phyloP scores from a whole-genome alignment of 1,139 yeast genomes.

The Eremothecium sinecaudum region DNA sequence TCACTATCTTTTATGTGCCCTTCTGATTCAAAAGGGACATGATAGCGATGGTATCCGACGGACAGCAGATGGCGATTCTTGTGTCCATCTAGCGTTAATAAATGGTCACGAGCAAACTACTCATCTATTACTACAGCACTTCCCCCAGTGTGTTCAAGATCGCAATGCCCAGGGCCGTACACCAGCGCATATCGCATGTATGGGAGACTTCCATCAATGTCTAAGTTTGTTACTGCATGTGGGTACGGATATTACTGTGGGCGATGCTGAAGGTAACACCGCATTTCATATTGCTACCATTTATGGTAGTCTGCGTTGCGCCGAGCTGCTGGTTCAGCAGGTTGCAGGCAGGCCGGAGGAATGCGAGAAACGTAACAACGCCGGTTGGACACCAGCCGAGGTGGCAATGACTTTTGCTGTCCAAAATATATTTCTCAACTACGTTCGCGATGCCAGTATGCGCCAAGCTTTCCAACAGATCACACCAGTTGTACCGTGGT shows the following conservation, averaged over 20 bases:
- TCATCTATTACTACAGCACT: constrained; percentile 72
- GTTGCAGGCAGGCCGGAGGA: constrained; percentile 38
- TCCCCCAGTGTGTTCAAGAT: constrained; percentile 57
- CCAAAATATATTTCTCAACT: neutral
- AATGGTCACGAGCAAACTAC: constrained; percentile 72
- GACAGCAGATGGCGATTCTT: constrained; percentile 62
- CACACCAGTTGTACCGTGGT: neutral
- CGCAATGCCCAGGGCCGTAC: constrained; percentile 52
- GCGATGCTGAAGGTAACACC: constrained; percentile 61
- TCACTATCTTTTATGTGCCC: constrained; percentile 66
- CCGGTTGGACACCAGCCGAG: constrained; percentile 65
- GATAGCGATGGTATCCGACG: constrained; percentile 40
- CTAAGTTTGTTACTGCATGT: constrained; percentile 61
- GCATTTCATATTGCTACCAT: constrained; percentile 76
- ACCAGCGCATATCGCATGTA: constrained; percentile 66
- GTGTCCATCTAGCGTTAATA: constrained; percentile 64
- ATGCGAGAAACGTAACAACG: constrained; percentile 42
- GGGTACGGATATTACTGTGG: constrained; percentile 62
- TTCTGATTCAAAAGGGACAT: constrained; percentile 43
- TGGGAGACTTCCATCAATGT: constrained; percentile 60
- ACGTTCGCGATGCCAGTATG: neutral
- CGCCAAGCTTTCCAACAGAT: neutral
- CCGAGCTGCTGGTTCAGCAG: constrained; percentile 46
- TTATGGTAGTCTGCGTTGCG: constrained; percentile 58
- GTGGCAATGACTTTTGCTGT: constrained; percentile 45